phyloP scores from a whole-genome alignment of 768 basidiomycete species.

The Crassisporium funariophilum region DNA sequence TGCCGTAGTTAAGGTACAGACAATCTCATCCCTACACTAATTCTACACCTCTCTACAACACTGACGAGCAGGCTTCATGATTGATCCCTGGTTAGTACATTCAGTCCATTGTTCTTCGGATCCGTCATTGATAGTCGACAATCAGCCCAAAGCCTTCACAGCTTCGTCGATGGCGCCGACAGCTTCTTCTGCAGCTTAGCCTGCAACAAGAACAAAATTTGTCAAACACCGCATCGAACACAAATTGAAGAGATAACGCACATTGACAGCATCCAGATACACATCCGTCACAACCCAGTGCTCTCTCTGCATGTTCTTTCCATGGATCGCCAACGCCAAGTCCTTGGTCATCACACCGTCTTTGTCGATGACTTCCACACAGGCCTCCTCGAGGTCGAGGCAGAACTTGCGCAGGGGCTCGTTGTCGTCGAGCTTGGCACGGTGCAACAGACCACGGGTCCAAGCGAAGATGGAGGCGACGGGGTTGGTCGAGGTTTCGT shows the following conservation, averaged over 20 bases:
- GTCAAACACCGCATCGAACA: not conserved
- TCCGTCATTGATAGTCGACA: no score
- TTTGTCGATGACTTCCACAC: slow-evolving; percentile 87
- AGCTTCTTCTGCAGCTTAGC: slow-evolving; percentile 48
- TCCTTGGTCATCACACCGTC: slow-evolving; percentile 98
- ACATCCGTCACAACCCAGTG: slow-evolving; percentile 96
- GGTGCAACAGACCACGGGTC: slow-evolving; percentile 93
- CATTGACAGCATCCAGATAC: slow-evolving; percentile 93
- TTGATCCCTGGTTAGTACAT: not conserved
- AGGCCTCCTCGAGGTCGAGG: slow-evolving; percentile 78
- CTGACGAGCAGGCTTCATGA: no score
- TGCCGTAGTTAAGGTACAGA: no score
- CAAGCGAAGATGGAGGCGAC: slow-evolving; percentile 99
- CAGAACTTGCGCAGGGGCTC: slow-evolving; percentile 74
- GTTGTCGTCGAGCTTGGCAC: slow-evolving; percentile 91
- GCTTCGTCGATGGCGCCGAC: slow-evolving; percentile 26
- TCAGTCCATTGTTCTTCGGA: not conserved
- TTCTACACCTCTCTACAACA: no score
- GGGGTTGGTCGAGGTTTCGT: slow-evolving; percentile 98
- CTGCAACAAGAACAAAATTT: slow-evolving; percentile 23
- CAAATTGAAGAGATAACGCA: slow-evolving; percentile 36
- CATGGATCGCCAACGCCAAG: slow-evolving; percentile 91
- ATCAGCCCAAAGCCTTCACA: no score
- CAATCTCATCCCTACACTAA: no score
- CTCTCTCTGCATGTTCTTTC: slow-evolving; percentile 86